Evolutionary conservation across 495 filamentous ascomycete genomes (phyloP), one percentile per base, ranked within the genome.

Genomic region (Aspergillus sclerotioniger): DNA sequence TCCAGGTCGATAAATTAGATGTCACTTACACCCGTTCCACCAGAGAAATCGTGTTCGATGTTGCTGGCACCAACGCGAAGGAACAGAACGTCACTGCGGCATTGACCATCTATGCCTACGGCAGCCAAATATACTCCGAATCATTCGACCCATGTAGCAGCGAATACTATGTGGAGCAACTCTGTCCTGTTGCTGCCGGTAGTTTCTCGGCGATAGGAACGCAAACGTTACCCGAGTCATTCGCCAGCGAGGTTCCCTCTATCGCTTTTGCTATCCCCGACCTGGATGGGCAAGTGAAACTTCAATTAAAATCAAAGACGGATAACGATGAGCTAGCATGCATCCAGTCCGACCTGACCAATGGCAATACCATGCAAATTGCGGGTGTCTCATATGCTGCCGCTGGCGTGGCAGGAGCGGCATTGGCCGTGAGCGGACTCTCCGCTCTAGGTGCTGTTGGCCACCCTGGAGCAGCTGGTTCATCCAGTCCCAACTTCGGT

Each of bases 211-310:
- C 94, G 3, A 73, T 71, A 28, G 93, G 92, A 8, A 68, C 67
- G 0, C 84, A 92, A 66, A 57, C 66, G 10, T 89, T 98, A 25
- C 90, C 94, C 4, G 60, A 78, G 0, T 64, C 82, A 41, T 91
- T 85, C 67, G 87, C 88, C 16, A 81, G 76, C 56, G 70, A 89
- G 68, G 93, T 98, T 53, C 94, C 94, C 8, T 80, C 86, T 0
- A 96, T 98, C 61, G 94, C 94, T 4, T 98, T 98, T 73, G 82
- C 83, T 54, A 79, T 98, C 35, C 94, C 94, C 21, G 91, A 98
- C 74, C 84, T 98, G 53, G 91, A 92, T 46, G 92, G 93, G 33
- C 76, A 89, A 71, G 94, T 90, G 35, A 92, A 87, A 41, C 70
- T 98, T 56, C 74, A 91, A 60, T 78, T 98, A 5, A 85, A 80